phyloP scores from a whole-genome alignment of 192 early-diverging fungal species.

The Gryganskiella cystojenkinii region DNA sequence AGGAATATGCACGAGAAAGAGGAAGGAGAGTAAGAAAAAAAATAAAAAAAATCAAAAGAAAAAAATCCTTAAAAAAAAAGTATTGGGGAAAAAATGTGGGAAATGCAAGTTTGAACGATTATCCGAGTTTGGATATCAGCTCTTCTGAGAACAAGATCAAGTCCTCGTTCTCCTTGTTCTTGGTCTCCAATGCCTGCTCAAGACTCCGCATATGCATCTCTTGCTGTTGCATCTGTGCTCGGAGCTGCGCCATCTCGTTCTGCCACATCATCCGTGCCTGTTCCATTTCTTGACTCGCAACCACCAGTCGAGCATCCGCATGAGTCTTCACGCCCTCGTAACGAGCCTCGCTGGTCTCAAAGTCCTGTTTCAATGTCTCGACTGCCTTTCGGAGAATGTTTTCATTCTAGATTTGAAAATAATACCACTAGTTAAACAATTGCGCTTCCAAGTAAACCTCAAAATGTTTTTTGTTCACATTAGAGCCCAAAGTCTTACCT shows the following conservation, averaged over 20 bases:
- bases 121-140: slow-evolving; percentile 41
- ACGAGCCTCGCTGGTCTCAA: slow-evolving; percentile 43
- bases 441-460: not conserved
- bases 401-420: slow-evolving; percentile 21
- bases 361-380: slow-evolving; percentile 44
- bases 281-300: slow-evolving; percentile 38
- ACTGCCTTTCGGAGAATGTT: slow-evolving; percentile 40
- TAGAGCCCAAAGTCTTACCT: slow-evolving; percentile 36
- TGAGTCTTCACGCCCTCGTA: slow-evolving; percentile 36
- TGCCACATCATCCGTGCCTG: slow-evolving; percentile 25
- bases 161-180: slow-evolving; percentile 47
- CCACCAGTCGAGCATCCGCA: slow-evolving; percentile 30
- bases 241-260: slow-evolving; percentile 28
- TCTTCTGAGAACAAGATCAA: slow-evolving; percentile 47
- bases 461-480: too few species aligned
- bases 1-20: too few species aligned
- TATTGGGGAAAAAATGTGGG: too few species aligned
- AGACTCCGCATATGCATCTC: slow-evolving; percentile 47
- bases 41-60: not conserved
- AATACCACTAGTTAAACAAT: not conserved
- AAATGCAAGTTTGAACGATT: not conserved
- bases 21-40: not conserved
- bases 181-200: slow-evolving; percentile 42
- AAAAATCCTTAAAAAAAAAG: slow-evolving; percentile 6
- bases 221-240: slow-evolving; percentile 24